Evolutionary conservation across 805 yeast genomes (phyloP), one percentile per base, ranked within the genome.

Genomic region (Candida corydali): DNA sequence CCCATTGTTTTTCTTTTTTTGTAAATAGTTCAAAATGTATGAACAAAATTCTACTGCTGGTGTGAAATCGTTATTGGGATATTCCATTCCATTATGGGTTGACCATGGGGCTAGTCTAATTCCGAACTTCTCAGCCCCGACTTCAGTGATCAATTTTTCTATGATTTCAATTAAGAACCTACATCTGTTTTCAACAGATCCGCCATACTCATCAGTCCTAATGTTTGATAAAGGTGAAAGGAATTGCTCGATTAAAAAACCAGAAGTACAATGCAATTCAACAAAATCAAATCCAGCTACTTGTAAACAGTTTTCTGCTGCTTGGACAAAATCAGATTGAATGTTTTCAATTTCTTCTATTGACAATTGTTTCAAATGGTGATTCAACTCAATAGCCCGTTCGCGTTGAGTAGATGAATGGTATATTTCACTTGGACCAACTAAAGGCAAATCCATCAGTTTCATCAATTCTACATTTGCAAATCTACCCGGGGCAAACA

Each of bases 401-500:
- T 19, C 29, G 16, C 34, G 18, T 24, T 45, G 39, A 8, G 34
- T 17, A 14, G 41, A 49, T 11, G 50, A 53, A 34, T 35, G 38
- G 35, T 31, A 34, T 30, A 43, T 43, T 4, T 44, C 42, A 5
- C 54, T 47, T 3, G 57, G 49, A 3, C 43, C 46, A 2, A 42
- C 37, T n/a, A 45, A 39, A 6, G 43, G 49, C 7, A 43, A 36
- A 8, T 59, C 54, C 6, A 28, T 26, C 22, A 44, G 31, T 36
- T 61, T 49, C 23, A 59, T 52, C 3, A 53, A 32, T 5, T 39
- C 39, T n/a, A 59, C 50, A 26, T 46, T 53, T 14, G 58, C 63
- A 29, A 54, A 62, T 34, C 77, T 57, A 16, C 81, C 81, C 17
- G 75, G 50, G 6, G 59, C 64, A 78, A 80, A 76, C 14, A 80